These are phyloP conservation scores for Thymus quinquecostatus DNA, from an alignment of 257 asterid genomes.

Conservation along the genomic window DNA sequence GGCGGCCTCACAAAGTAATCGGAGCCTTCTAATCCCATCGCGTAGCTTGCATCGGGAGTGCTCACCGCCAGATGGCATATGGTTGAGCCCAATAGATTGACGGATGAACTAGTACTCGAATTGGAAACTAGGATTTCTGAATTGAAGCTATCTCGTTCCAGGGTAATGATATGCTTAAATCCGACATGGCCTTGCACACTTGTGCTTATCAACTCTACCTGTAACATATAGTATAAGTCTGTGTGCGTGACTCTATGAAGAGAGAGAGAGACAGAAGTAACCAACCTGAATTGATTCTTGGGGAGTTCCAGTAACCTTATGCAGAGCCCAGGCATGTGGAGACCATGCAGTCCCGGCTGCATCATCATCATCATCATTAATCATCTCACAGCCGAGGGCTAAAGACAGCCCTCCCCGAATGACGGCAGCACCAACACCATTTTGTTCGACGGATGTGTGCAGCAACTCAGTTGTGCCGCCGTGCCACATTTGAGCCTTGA, in stretches of 20 bases:
- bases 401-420: constrained; percentile 74
- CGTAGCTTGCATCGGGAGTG: constrained; percentile 80
- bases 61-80: constrained; percentile 70
- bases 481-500: constrained; percentile 82
- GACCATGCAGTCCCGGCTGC: constrained; percentile 49
- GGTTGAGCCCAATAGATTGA: constrained; percentile 53
- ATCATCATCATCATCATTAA: neutral
- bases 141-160: constrained; percentile 46
- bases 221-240: neutral
- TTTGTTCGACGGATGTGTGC: constrained; percentile 57
- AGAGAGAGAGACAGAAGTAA: neutral
- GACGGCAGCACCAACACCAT: constrained; percentile 35
- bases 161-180: constrained; percentile 56
- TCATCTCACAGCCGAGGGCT: constrained; percentile 39
- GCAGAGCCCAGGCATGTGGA: constrained; percentile 56
- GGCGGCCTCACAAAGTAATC: constrained; percentile 65
- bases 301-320: constrained; percentile 53
- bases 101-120: constrained; percentile 34
- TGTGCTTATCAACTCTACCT: constrained; percentile 57
- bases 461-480: constrained; percentile 68
- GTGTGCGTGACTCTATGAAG: no score
- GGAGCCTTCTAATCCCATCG: constrained; percentile 69
- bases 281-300: constrained; percentile 67
- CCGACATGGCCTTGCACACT: constrained; percentile 36
- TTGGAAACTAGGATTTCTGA: constrained; percentile 57